These are phyloP conservation scores for Trichoderma gamsii DNA, from an alignment of 495 filamentous ascomycete species.

Conservation along the genomic window DNA sequence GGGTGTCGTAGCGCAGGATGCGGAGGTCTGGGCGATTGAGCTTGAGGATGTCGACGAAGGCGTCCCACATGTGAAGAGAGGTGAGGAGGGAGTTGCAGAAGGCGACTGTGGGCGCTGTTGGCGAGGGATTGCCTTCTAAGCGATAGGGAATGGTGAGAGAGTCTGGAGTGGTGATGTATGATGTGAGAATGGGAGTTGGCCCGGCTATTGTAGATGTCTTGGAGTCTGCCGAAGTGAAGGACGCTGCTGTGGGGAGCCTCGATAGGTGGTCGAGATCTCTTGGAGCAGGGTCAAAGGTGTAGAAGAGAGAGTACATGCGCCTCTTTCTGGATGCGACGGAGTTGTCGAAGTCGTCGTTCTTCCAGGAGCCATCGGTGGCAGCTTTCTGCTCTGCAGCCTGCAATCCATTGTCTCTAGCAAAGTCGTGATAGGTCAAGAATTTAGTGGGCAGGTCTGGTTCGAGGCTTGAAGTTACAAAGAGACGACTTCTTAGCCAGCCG, in stretches of 20 bases:
- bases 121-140: conserved; percentile 64
- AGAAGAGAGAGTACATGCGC: conserved; percentile 63
- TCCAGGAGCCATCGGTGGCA: conserved; percentile 52
- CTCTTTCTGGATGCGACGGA: conserved; percentile 50
- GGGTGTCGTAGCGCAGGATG: conserved; percentile 64
- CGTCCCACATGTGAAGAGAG: conserved; percentile 69
- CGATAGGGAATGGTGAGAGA: conserved; percentile 62
- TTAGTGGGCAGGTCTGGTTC: conserved; percentile 43
- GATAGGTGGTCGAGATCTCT: conserved; percentile 48
- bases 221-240: conserved; percentile 50
- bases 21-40: conserved; percentile 56
- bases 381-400: conserved; percentile 57
- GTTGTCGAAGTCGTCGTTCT: conserved; percentile 44
- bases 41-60: conserved; percentile 55
- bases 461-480: conserved; percentile 54
- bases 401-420: conserved; percentile 55
- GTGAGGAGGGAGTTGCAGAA: conserved; percentile 72
- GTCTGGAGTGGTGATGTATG: conserved; percentile 60
- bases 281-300: conserved; percentile 68
- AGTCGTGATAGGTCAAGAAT: conserved; percentile 66
- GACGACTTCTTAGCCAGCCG: conserved; percentile 66
- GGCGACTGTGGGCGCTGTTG: conserved; percentile 60
- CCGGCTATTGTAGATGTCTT: conserved; percentile 41
- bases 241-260: conserved; percentile 26
- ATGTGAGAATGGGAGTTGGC: conserved; percentile 49